These are phyloP conservation scores for Pyricularia sp. DNA, from an alignment of 2,329 filamentous ascomycete genomes.

Conservation along the genomic window DNA sequence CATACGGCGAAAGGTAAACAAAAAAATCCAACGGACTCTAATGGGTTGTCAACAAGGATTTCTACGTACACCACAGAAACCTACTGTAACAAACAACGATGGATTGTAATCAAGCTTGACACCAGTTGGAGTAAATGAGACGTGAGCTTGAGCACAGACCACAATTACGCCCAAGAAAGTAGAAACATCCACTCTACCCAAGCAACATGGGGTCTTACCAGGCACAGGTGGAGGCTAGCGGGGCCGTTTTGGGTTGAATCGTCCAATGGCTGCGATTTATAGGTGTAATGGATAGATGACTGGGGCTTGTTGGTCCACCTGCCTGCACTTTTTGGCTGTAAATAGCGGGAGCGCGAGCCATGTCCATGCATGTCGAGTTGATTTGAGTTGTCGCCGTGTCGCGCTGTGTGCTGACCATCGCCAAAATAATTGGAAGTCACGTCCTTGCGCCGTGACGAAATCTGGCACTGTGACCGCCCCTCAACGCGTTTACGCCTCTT, in stretches of 20 bases:
- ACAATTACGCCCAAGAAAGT: too few species aligned
- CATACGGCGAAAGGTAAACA: background rate
- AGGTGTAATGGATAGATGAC: too few species aligned
- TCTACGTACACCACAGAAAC: background rate
- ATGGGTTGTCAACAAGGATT: background rate
- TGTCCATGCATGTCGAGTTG: background rate
- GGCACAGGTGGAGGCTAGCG: background rate
- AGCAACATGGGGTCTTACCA: background rate
- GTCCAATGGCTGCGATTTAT: background rate
- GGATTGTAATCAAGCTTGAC: background rate
- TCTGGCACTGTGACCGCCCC: background rate
- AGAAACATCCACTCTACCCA: background rate
- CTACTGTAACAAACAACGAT: too few species aligned
- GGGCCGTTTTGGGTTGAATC: background rate
- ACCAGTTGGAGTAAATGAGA: background rate
- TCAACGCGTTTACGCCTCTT: background rate
- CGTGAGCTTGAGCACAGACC: background rate
- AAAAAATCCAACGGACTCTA: background rate
- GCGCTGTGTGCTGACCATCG: background rate
- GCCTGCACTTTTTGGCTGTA: background rate
- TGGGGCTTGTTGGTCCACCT: too few species aligned
- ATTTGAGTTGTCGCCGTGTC: background rate
- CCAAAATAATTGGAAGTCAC: background rate
- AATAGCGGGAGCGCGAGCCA: background rate
- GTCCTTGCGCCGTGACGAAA: background rate